These are phyloP conservation scores for Galerina sulciceps DNA, from an alignment of 768 basidiomycete species.

Conservation along the genomic window DNA sequence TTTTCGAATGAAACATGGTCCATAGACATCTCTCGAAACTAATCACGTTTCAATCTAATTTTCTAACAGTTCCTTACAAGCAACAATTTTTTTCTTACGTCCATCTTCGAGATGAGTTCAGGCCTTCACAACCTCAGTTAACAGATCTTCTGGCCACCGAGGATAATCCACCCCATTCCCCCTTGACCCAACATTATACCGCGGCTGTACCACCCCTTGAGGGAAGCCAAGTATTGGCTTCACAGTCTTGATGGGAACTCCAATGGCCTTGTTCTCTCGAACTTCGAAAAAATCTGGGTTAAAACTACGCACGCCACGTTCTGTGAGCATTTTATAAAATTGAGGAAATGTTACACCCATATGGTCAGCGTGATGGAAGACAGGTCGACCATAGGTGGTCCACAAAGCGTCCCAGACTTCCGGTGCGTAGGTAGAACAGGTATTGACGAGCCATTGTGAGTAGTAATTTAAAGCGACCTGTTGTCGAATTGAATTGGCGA, in stretches of 20 bases:
- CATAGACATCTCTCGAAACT: no score
- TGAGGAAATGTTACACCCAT: conserved; percentile 20
- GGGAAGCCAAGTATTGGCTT: conserved; percentile 25
- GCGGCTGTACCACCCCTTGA: conserved; percentile 13
- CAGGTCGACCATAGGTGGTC: conserved; percentile 15
- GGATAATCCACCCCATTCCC: conserved; percentile 25
- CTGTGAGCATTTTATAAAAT: conserved; percentile 14
- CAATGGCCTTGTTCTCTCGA: conserved; percentile 20
- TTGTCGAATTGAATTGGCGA: not conserved
- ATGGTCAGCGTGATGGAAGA: conserved; percentile 22
- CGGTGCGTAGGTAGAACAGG: conserved; percentile 21
- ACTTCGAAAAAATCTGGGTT: conserved; percentile 22
- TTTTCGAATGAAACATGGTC: no score
- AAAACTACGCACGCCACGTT: conserved; percentile 14
- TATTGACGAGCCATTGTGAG: conserved; percentile 27
- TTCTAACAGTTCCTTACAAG: no score
- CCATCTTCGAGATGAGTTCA: no score
- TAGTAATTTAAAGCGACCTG: conserved; percentile 30
- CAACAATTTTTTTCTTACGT: no score
- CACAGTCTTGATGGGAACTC: conserved; percentile 16
- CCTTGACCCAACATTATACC: conserved; percentile 26
- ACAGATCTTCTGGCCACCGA: conserved; percentile 23
- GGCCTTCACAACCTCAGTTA: conserved; percentile 18
- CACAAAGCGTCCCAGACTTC: conserved; percentile 25
- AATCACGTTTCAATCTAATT: no score